Percentiles rank a stretch among this genome's conserved stretches.
Conservation (phyloP, 2,329 filamentous ascomycete genomes). For the Cordyceps pruinosa region DNA sequence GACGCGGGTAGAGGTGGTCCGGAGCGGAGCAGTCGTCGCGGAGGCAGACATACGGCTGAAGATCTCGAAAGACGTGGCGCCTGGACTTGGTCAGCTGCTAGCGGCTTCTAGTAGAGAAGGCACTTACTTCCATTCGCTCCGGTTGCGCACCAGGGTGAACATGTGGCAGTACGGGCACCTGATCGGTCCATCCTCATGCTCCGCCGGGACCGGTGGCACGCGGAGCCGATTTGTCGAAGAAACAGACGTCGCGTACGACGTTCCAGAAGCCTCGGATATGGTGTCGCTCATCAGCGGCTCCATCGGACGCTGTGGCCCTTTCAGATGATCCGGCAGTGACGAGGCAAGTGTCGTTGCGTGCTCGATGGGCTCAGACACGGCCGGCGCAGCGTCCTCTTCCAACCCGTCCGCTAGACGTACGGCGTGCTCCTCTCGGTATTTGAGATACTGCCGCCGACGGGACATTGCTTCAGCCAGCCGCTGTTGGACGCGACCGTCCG, state of each 20-base stretch:
- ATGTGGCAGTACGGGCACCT: background rate
- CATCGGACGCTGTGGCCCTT: background rate
- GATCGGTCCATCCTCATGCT: background rate
- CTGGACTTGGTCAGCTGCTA: constrained; percentile 9
- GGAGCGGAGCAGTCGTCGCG: background rate
- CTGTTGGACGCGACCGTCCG: background rate
- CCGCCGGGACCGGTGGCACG: background rate
- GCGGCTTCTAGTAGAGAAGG: background rate
- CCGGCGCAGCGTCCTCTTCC: background rate
- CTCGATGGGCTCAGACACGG: background rate
- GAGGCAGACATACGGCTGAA: constrained; percentile 7
- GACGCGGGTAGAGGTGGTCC: background rate
- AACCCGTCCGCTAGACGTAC: background rate
- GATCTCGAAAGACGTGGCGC: constrained; percentile 5
- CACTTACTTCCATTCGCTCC: background rate
- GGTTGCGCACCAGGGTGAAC: background rate
- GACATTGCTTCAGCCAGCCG: background rate
- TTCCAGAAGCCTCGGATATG: background rate
- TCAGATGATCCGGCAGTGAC: background rate
- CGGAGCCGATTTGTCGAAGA: background rate
- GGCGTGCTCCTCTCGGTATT: constrained; percentile 6
- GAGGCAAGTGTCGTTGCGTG: background rate
- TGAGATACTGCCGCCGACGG: constrained; percentile 10
- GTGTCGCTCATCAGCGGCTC: background rate
- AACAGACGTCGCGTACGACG: background rate